These are phyloP conservation scores for Durusdinium trenchii DNA, from an alignment of 73 alveolate genomes.

Conservation along the genomic window DNA sequence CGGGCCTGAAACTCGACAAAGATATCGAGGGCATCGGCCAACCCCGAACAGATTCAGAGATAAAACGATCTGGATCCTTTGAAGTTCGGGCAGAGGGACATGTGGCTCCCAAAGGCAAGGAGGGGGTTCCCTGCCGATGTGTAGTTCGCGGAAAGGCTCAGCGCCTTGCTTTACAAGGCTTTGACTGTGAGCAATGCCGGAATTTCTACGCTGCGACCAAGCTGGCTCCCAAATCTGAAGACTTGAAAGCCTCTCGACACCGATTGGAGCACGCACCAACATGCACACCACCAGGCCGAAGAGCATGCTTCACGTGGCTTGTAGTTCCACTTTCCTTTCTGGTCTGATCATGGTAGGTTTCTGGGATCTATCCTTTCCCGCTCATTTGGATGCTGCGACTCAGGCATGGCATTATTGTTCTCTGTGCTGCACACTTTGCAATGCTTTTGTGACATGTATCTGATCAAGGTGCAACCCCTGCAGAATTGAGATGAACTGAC, in stretches of 20 bases:
- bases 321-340: not conserved
- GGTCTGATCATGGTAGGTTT: conserved; percentile 6
- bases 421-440: no score
- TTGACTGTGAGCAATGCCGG: conserved; percentile 89
- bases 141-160: conserved; percentile 90
- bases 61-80: conserved; percentile 24
- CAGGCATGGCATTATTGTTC: no score
- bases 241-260: conserved; percentile 54
- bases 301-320: not conserved
- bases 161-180: conserved; percentile 57
- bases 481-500: no score
- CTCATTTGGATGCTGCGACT: no score
- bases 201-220: conserved; percentile 68
- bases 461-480: no score
- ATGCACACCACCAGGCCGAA: conserved; percentile 82
- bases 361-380: conserved; percentile 94
- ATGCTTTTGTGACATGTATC: no score
- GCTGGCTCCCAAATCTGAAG: not conserved
- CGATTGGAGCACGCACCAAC: conserved; percentile 84
- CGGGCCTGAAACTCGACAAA: not conserved
- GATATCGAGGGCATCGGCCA: not conserved
- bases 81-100: conserved; percentile 43
- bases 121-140: conserved; percentile 51
- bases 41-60: no score
- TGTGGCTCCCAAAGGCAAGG: not conserved